Base-by-base conservation (phyloP, 2,329 filamentous ascomycete species). In the Scortechinia acanthostroma region DNA sequence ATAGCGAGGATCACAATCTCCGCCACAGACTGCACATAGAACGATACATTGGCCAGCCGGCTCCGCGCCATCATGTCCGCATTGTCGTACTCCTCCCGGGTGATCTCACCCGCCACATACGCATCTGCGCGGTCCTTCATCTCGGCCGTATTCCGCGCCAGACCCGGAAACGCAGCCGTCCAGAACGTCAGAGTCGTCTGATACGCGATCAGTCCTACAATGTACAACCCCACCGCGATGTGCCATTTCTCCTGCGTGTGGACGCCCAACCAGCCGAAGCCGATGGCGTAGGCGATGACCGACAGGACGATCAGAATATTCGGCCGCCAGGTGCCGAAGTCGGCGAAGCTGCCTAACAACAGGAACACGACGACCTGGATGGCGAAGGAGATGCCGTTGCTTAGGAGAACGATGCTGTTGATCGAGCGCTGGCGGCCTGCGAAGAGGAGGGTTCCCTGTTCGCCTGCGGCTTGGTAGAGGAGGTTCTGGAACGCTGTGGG, bases 101-200 rank as follows among this genome's bases (percentile, higher is more conserved):
- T 69, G 37, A 86, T 80, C 1, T 62, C 63, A 2, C 78, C 65
- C 0, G 53, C 49, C 43, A 57, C 55, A 40, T 58, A 63, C 15
- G 56, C 56, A 15, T 52, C 48, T 3, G 55, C 56, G 2, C 61
- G 55, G 20, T 63, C 61, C 45, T 53, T 60, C 42, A 66, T 46
- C n/a, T 54, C 51, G 1, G 56, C 52, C 3, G 59, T 58, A 28
- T 64, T 65, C 30, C 65, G 59, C 2, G 65, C 64, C 17, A 68
- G 55, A 5, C 58, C 56, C 1, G 65, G 65, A 37, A 68, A 68
- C 0, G 81, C 79, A 0, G 82, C 80, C 0, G 79, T 83, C 78
- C 80, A 86, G 57, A 84, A 86, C 0, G 81, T 85, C 43, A 85
- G 63, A 0, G 77, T 81, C 2, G 82, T 74, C 58, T 85, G 80